Evolutionary conservation across 345 rosid species (phyloP), one percentile per base, ranked within the genome.

Genomic region (Eucalyptus regnans): DNA sequence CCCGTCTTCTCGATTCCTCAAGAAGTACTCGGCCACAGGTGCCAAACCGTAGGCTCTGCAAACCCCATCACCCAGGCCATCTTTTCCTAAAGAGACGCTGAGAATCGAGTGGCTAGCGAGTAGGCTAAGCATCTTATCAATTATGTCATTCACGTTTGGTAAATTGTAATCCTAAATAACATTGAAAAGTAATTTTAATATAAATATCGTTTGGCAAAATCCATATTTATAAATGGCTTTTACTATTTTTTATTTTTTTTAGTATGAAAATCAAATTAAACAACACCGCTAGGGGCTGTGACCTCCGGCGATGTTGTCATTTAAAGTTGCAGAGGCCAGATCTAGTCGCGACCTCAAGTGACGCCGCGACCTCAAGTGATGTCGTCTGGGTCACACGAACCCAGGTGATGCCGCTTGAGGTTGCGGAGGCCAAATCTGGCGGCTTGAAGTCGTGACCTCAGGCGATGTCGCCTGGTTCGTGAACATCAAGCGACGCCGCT

Each of bases 71-170:
- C 48, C 89, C 9, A 41, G 56, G 20, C 86, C n/a, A 37, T 56
- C 44, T 16, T 64, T 52, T 33, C 37, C 52, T 31, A 64, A 85
- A 23, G 90, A 89, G 90, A 84, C 85, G 43, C 90, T 48, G 49
- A 93, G 90, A 52, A 90, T 64, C 33, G 92, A 90, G 87, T 90
- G 90, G 90, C 90, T 87, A 12, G 94, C 91, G 10, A 92, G 93
- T 33, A 92, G 94, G 76, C 84, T 89, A 43, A 94, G 93, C 83
- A 94, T 89, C 9, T 92, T 88, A 71, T 92, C 94, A n/a, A 92
- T 89, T 85, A 89, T 13, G 37, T 44, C 33, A 41, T 83, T 87
- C 37, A 91, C 48, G 2, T 51, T 52, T 18, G 1, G 8, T 8
- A 52, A 52, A 18, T 52, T 18, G 3, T 16, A 51, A 51, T 3